Base-by-base conservation (phyloP, 805 yeast genomes). In the Candida maesae region DNA sequence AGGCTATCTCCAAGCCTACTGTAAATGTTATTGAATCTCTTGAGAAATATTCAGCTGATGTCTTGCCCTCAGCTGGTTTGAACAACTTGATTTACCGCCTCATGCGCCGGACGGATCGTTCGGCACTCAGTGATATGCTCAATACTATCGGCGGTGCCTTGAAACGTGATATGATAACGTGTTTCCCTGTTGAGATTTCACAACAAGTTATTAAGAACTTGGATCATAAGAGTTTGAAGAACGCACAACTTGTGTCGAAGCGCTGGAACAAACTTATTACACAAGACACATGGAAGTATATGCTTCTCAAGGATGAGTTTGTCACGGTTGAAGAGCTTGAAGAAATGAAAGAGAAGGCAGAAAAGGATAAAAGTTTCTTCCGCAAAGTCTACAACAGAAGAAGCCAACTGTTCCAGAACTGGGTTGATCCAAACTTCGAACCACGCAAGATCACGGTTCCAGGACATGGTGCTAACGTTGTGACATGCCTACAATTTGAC, bases 401-500 rank as follows among this genome's bases (percentile, higher is more conserved):
- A 48, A 56, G 61, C 23, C 40, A 41, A 21, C 51, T 59, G 13
- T 65, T 68, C 60, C 48, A 61, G 40, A 78, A 93, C 58, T 93
- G 99, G 98, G 83, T 79, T 75, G 73, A 81, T 52, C 84, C 90
- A 1, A 63, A 63, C 16, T 84, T 75, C 56, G 68, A 65, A 37
- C 97, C 98, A 1, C 73, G 70, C 44, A 71, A 81, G 43, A 76
- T 80, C 4, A 76, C 84, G 13, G 71, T 83, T 9, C 71, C 76
- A 12, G 87, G 86, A 6, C 88, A 81, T 53, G 87, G 87, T 41
- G 68, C 77, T 20, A 81, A 81, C 53, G 95, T 91, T n/a, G 93
- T 93, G 3, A 93, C 99, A 1, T 93, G 98, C 57, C 68, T 93
- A 46, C 96, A 90, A 61, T 88, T 89, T 61, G 97, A 90, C 58